Percentiles rank a stretch among this genome's conserved stretches.
phyloP scores from a whole-genome alignment of 2,329 filamentous ascomycete genomes.

The Fusarium sp. region DNA sequence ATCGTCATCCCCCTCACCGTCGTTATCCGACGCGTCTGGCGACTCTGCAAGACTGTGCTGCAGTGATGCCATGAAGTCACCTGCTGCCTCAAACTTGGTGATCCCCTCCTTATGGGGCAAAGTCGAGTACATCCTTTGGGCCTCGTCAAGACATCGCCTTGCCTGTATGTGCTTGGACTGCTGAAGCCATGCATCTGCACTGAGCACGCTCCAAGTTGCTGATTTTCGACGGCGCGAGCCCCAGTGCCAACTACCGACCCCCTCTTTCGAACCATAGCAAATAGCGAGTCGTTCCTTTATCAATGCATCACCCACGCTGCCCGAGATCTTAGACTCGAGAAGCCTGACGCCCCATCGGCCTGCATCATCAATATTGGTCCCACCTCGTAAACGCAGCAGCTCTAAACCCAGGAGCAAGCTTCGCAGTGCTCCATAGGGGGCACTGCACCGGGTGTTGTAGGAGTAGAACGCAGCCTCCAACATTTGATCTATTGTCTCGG shows the following conservation, averaged over 20 bases:
- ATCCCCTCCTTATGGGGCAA: conserved; percentile 63
- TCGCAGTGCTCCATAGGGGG: conserved; percentile 82
- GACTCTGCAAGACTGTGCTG: conserved; percentile 61
- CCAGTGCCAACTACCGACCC: conserved; percentile 72
- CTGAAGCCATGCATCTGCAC: conserved; percentile 84
- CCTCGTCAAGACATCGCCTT: conserved; percentile 79
- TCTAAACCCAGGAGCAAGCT: conserved; percentile 82
- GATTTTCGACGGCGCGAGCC: conserved; percentile 84
- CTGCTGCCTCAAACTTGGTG: conserved; percentile 61
- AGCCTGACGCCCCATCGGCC: conserved; percentile 85
- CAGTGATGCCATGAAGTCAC: conserved; percentile 62
- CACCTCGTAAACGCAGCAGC: conserved; percentile 82
- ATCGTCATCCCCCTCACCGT: conserved; percentile 56
- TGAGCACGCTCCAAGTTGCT: conserved; percentile 87
- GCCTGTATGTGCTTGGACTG: conserved; percentile 82
- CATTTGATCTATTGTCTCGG: conserved; percentile 86
- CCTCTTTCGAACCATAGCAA: conserved; percentile 81
- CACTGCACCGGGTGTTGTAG: conserved; percentile 85
- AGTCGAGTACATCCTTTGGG: conserved; percentile 64
- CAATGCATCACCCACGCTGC: conserved; percentile 80
- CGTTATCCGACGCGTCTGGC: conserved; percentile 50
- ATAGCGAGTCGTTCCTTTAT: conserved; percentile 86
- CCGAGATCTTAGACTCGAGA: conserved; percentile 81
- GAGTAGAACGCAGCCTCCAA: conserved; percentile 93
- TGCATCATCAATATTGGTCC: conserved; percentile 84